These are phyloP conservation scores for Zanthoxylum bungeanum DNA, from an alignment of 345 rosid genomes.

Conservation along the genomic window DNA sequence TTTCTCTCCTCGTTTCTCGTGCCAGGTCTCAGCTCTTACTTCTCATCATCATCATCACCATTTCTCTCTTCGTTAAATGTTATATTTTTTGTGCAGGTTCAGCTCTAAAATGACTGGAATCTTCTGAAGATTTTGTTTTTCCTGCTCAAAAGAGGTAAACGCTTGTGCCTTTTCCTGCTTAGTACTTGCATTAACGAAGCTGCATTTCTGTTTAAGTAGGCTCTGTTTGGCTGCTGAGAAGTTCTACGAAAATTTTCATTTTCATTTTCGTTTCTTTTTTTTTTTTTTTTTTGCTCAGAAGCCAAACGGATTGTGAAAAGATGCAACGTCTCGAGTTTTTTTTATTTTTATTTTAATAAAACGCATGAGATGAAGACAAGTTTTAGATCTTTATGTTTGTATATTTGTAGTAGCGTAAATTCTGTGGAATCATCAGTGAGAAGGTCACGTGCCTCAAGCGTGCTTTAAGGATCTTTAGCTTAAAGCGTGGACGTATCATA, in stretches of 20 bases:
- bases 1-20: constrained; percentile 16
- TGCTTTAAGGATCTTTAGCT: constrained; percentile 60
- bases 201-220: neutral
- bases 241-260: constrained; percentile 3
- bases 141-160: constrained; percentile 1
- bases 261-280: neutral
- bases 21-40: constrained; percentile 12
- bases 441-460: constrained; percentile 51
- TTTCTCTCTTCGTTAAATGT: constrained; percentile 16
- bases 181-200: neutral
- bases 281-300: constrained; percentile 4
- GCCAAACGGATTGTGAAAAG: neutral
- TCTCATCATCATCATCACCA: neutral
- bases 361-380: constrained; percentile 5
- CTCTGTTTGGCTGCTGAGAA: constrained; percentile 26
- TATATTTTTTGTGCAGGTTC: neutral
- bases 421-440: constrained; percentile 10
- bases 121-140: neutral
- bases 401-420: constrained; percentile 3
- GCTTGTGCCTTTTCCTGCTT: neutral
- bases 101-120: neutral
- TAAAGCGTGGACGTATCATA: constrained; percentile 24
- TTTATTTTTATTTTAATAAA: neutral
- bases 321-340: neutral
- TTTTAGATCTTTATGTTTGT: constrained; percentile 21